These are phyloP conservation scores for Septoria petroselini DNA, from an alignment of 2,329 filamentous ascomycete species.

Conservation along the genomic window DNA sequence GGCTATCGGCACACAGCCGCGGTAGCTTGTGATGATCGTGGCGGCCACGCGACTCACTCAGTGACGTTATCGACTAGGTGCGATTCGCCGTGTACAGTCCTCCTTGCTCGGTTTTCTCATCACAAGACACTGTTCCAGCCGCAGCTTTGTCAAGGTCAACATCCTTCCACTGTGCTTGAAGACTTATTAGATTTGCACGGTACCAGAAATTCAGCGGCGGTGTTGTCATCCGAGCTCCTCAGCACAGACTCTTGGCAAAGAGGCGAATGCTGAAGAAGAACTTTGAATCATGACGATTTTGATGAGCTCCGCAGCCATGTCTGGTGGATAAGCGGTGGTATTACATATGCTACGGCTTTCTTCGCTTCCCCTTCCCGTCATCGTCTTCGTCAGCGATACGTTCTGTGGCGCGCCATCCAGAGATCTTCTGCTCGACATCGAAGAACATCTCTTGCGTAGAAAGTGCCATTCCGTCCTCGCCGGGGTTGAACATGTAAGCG, in stretches of 20 bases:
- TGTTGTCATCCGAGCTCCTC: too few relatives aligned
- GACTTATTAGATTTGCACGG: too few relatives aligned
- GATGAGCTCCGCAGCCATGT: neutral
- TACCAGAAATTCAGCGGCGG: too few relatives aligned
- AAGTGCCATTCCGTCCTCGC: constrained; percentile 83
- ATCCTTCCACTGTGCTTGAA: too few relatives aligned
- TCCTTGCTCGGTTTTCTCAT: neutral
- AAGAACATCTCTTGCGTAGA: constrained; percentile 87
- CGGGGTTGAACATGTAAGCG: constrained; percentile 96
- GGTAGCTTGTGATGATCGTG: constrained; percentile 8
- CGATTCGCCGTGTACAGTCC: too few relatives aligned
- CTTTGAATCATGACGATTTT: neutral
- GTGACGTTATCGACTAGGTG: constrained; percentile 6
- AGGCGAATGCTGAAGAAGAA: neutral
- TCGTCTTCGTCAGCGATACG: constrained; percentile 35
- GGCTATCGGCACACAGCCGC: neutral
- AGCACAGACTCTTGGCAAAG: neutral
- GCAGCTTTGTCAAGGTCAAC: neutral
- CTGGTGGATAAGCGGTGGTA: neutral
- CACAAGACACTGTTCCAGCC: neutral
- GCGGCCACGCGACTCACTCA: constrained; percentile 2
- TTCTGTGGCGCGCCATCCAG: constrained; percentile 61
- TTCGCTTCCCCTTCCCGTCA: constrained; percentile 30
- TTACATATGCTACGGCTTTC: constrained; percentile 20
- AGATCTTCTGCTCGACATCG: constrained; percentile 74